These are phyloP conservation scores for Podospora sp. DNA, from an alignment of 495 filamentous ascomycete species.

Conservation along the genomic window DNA sequence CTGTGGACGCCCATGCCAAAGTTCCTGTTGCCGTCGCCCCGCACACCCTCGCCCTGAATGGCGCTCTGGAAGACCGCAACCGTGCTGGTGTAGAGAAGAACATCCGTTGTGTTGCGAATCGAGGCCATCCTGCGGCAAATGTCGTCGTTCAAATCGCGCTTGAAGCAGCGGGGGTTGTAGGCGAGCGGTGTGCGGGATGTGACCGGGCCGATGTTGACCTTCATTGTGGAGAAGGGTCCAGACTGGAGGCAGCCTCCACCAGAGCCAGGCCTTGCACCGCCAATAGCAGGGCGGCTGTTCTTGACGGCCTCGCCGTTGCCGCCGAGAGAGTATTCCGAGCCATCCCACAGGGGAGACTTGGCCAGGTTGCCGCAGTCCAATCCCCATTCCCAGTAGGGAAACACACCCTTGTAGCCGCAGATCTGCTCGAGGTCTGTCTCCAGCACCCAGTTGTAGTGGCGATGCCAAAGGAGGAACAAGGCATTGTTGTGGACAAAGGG, in stretches of 20 bases:
- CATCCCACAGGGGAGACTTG: constrained; percentile 47
- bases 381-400: constrained; percentile 52
- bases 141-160: constrained; percentile 44
- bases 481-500: constrained; percentile 39
- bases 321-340: constrained; percentile 52
- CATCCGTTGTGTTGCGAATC: constrained; percentile 41
- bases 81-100: constrained; percentile 34
- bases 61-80: constrained; percentile 43
- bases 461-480: constrained; percentile 47
- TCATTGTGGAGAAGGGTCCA: constrained; percentile 44
- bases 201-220: constrained; percentile 45
- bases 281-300: constrained; percentile 25
- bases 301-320: constrained; percentile 51
- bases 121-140: constrained; percentile 38
- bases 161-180: constrained; percentile 48
- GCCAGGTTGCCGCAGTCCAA: constrained; percentile 40
- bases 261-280: constrained; percentile 34
- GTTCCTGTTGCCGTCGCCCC: constrained; percentile 34
- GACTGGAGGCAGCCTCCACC: constrained; percentile 44
- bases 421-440: constrained; percentile 39
- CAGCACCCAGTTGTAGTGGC: constrained; percentile 46
- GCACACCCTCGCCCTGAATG: constrained; percentile 42
- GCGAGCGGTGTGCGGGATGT: constrained; percentile 32
- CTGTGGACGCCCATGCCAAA: constrained; percentile 42
- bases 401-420: constrained; percentile 43